These are phyloP conservation scores for Chaetomidium leptoderma DNA, from an alignment of 495 filamentous ascomycete species.

Conservation along the genomic window DNA sequence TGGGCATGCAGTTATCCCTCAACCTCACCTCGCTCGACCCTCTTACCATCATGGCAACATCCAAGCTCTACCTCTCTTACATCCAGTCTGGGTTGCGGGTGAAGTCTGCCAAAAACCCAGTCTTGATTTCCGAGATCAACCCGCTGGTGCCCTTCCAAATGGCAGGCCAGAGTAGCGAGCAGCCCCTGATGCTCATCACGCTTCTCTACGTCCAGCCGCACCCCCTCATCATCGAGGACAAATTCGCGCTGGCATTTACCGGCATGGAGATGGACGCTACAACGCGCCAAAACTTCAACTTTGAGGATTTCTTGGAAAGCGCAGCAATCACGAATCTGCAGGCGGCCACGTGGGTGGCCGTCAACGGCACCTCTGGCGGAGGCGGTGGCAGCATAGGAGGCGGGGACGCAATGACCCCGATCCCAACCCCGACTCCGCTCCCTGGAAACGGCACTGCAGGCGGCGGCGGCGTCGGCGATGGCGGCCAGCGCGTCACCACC, in stretches of 20 bases:
- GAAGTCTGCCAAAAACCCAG: not conserved
- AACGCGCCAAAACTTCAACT: constrained; percentile 15
- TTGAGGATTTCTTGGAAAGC: constrained; percentile 18
- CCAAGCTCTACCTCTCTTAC: constrained; percentile 15
- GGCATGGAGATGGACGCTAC: constrained; percentile 9
- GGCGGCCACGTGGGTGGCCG: constrained; percentile 11
- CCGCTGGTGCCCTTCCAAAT: constrained; percentile 22
- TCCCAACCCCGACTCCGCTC: not conserved
- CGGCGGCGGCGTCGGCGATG: not conserved
- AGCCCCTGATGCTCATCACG: constrained; percentile 16
- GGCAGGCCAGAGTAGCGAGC: not conserved
- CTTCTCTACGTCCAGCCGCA: constrained; percentile 23
- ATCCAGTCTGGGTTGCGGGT: constrained; percentile 16
- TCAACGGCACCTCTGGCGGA: constrained; percentile 8
- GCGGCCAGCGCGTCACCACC: constrained; percentile 7
- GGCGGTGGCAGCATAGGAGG: not conserved
- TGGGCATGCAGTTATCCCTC: constrained; percentile 14
- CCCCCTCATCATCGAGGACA: constrained; percentile 16
- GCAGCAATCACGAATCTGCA: constrained; percentile 6
- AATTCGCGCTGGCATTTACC: constrained; percentile 10
- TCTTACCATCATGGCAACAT: constrained; percentile 1
- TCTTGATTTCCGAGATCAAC: constrained; percentile 18
- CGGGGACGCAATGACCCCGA: not conserved
- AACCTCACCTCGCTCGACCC: constrained; percentile 17
- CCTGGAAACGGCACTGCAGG: constrained; percentile 9